A percentile compares a stretch with the other conserved stretches of the same genome.
Conservation (phyloP, 805 yeast species). For the Saccharomycopsis schoenii region DNA sequence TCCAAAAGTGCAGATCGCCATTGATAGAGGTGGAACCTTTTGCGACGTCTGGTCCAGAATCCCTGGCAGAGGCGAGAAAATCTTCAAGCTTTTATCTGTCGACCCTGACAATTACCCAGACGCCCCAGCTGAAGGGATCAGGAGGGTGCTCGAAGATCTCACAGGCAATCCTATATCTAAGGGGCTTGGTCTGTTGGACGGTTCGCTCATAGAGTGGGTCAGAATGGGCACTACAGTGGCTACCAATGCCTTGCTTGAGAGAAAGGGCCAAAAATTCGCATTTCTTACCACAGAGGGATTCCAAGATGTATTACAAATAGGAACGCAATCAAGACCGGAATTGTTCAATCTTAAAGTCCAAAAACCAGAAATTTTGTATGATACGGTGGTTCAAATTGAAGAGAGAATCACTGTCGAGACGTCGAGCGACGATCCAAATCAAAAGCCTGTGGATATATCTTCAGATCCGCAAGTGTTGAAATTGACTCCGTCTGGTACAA, state of each 20-base stretch:
- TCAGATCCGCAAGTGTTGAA: neutral
- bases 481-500: neutral
- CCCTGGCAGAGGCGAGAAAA: conserved; percentile 31
- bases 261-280: conserved; percentile 41
- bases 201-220: conserved; percentile 32
- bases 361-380: conserved; percentile 37
- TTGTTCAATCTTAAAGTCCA: conserved; percentile 40
- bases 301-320: conserved; percentile 40
- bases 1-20: conserved; percentile 16
- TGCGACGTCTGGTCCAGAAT: conserved; percentile 38
- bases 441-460: conserved; percentile 19
- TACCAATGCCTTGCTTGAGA: conserved; percentile 42
- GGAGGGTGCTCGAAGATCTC: conserved; percentile 34
- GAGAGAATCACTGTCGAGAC: conserved; percentile 63
- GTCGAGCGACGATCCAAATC: conserved; percentile 63
- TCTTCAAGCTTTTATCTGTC: conserved; percentile 38
- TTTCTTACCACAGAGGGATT: conserved; percentile 42
- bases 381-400: conserved; percentile 36
- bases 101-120: conserved; percentile 39
- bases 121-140: conserved; percentile 43
- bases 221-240: conserved; percentile 45
- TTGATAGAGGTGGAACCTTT: conserved; percentile 35
- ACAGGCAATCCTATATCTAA: conserved; percentile 28
- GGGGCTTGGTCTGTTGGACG: conserved; percentile 24
- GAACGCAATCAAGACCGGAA: conserved; percentile 44